Conservation (phyloP, 106 monocot species). For the Dendrobium chrysotoxum region DNA sequence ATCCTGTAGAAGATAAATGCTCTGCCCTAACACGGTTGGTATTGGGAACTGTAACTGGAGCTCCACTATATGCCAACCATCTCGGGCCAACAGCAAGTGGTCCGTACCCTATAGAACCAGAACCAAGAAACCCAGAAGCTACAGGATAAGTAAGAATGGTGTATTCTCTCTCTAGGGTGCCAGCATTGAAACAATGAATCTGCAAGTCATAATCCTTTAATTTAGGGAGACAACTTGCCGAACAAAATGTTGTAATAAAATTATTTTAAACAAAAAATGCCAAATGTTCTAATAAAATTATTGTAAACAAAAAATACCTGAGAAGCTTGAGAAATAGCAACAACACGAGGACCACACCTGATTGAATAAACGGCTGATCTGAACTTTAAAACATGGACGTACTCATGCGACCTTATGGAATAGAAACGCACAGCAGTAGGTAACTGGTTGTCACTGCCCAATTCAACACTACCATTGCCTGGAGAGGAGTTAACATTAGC, state of each 20-base stretch:
- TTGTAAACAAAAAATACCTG: conserved; percentile 44
- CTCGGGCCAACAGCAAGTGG: conserved; percentile 90
- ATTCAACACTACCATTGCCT: conserved; percentile 35
- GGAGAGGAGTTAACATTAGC: conserved; percentile 14
- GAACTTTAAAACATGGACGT: conserved; percentile 85
- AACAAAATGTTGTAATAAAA: neutral
- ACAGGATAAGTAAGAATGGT: conserved; percentile 75
- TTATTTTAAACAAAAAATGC: conserved; percentile 20
- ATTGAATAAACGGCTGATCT: conserved; percentile 71
- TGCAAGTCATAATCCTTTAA: conserved; percentile 28
- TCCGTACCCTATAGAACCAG: conserved; percentile 65
- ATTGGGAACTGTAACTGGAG: conserved; percentile 46
- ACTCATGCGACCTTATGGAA: conserved; percentile 71
- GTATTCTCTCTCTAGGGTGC: conserved; percentile 81
- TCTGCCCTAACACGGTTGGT: conserved; percentile 63
- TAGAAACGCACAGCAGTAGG: conserved; percentile 77
- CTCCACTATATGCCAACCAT: conserved; percentile 92
- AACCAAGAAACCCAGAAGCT: conserved; percentile 27
- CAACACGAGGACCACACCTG: conserved; percentile 72
- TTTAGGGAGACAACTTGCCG: neutral
- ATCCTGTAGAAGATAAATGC: conserved; percentile 22
- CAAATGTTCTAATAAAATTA: conserved; percentile 8
- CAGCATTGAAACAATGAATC: conserved; percentile 94
- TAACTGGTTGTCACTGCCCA: conserved; percentile 37
- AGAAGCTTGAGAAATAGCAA: conserved; percentile 70